phyloP scores from a whole-genome alignment of 192 early-diverging fungal genomes.

The Podila horticola region DNA sequence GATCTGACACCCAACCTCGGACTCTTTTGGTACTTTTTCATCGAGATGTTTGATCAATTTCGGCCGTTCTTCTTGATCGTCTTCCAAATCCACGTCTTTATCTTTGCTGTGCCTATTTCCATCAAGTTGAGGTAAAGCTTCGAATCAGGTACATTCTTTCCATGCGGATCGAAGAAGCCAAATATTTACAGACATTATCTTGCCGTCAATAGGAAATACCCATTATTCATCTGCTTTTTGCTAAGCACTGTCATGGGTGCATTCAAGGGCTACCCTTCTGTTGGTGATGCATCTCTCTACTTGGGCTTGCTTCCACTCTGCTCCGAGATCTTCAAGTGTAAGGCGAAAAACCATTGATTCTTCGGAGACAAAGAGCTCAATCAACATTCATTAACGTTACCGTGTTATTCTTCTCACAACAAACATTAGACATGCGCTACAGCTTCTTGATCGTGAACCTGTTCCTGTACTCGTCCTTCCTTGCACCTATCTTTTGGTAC shows the following conservation, averaged over 20 bases:
- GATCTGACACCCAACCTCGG: conserved; percentile 98
- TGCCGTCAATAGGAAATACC: conserved; percentile 66
- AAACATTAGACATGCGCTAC: conserved; percentile 79
- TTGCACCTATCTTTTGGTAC: conserved; percentile 93
- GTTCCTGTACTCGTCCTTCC: conserved; percentile 76
- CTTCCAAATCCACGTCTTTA: conserved; percentile 93
- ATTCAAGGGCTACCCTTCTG: conserved; percentile 94
- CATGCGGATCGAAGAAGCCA: background rate
- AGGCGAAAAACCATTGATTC: conserved; percentile 13
- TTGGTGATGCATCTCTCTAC: conserved; percentile 87
- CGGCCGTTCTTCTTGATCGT: conserved; percentile 91
- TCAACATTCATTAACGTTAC: background rate
- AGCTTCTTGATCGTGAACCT: conserved; percentile 76
- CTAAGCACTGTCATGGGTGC: conserved; percentile 81
- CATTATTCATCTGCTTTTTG: conserved; percentile 80
- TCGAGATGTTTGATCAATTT: conserved; percentile 99
- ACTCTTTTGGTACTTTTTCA: conserved; percentile 99
- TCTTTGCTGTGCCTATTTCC: conserved; percentile 87
- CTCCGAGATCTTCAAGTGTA: conserved; percentile 91
- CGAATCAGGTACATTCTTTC: background rate
- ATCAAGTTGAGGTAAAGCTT: conserved; percentile 75
- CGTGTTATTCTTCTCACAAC: background rate
- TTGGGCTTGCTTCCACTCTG: conserved; percentile 83
- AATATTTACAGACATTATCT: background rate
- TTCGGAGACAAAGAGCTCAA: too few relatives aligned